Conservation (phyloP, 2,329 filamentous ascomycete genomes). For the Fusarium tuaranense region DNA sequence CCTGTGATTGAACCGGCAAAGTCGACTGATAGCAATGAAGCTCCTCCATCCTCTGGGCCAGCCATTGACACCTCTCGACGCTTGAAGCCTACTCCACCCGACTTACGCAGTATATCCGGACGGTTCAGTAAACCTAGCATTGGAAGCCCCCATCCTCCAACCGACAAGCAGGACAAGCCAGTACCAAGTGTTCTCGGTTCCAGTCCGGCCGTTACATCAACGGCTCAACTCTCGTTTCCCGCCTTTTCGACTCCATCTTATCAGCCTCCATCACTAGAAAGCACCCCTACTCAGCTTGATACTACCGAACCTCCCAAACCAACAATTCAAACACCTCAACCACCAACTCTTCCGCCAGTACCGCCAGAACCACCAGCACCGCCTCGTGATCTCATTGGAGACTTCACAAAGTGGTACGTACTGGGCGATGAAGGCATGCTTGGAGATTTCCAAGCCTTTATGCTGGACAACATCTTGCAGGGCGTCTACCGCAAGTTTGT, state of each 20-base stretch:
- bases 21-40: constrained; percentile 22
- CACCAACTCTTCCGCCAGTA: constrained; percentile 12
- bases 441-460: constrained; percentile 60
- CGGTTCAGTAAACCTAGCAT: neutral
- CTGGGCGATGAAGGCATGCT: constrained; percentile 65
- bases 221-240: constrained; percentile 26
- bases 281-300: constrained; percentile 1
- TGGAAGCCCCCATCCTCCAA: neutral
- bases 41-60: constrained; percentile 30
- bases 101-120: neutral
- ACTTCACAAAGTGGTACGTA: constrained; percentile 67
- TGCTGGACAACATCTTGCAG: constrained; percentile 59
- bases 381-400: constrained; percentile 57
- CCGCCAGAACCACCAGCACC: constrained; percentile 36
- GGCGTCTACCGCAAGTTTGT: constrained; percentile 56
- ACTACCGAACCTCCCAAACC: constrained; percentile 1
- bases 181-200: constrained; percentile 5
- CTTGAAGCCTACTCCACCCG: neutral
- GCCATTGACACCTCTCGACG: constrained; percentile 4
- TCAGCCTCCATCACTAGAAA: neutral
- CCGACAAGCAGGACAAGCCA: constrained; percentile 11
- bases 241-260: constrained; percentile 8
- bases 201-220: neutral
- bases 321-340: constrained; percentile 10
- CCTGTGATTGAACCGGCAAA: constrained; percentile 10